Base-by-base conservation (phyloP, 2,329 filamentous ascomycete species). In the Aspergillus fischeri region DNA sequence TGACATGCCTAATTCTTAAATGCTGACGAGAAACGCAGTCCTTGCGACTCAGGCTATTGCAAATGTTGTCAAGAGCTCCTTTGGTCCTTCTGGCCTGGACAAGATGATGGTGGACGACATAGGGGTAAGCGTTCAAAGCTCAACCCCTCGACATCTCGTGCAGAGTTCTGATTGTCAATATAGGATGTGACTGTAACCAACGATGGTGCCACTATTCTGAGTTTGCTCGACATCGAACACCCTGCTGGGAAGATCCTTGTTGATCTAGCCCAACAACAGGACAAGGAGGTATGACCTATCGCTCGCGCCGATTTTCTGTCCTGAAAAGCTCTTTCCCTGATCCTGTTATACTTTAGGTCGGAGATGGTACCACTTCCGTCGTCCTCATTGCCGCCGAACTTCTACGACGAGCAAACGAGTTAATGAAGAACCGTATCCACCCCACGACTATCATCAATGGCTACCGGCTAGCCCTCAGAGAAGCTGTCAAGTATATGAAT, bases 61-160 rank as follows among this genome's bases (percentile, higher is more conserved):
- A 70, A 99, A 97, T 86, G 92, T 99, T 59, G 92, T 99, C 76
- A 97, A 96, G 82, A 96, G 91, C 77, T 99, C 94, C 17, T 99
- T 99, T 73, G 94, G 94, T 55, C 94, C 94, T 52, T 96, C 91
- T 61, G 94, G 94, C 51, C 84, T 99, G 65, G 94, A 99, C 76
- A 99, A 99, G 85, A 99, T 99, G 94, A 97, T 99, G 94, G 94
- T 99, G 69, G 94, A 99, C 79, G 94, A 99, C 75, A 97, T 99
- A 75, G 94, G 94, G 72, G 89, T 91, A 85, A 68, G 87, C 69
- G 57, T 56, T 38, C 32, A 58, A 25, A 21, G 25, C 42, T 63
- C 55, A 58, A 63, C 62, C 66, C 64, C 65, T 58, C 64, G 53
- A 52, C 48, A 27, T 27, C 51, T 50, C 28, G 28, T 53, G 58